phyloP scores from a whole-genome alignment of 2,329 filamentous ascomycete species.

The Arthrobotrys musiformis region DNA sequence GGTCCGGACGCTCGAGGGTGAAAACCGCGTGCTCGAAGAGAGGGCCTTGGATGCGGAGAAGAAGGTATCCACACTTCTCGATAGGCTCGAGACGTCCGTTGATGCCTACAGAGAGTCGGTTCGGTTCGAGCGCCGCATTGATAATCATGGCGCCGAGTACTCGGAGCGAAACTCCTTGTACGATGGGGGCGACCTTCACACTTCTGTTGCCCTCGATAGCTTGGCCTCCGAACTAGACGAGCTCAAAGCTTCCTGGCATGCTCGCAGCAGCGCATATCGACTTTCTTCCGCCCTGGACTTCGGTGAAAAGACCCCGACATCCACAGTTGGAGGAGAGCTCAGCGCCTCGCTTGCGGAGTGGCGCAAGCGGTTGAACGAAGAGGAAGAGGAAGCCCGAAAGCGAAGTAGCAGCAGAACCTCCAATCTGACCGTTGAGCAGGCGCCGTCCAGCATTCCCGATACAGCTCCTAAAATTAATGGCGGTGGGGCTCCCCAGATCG shows the following conservation, averaged over 20 bases:
- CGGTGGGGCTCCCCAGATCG: constrained; percentile 27
- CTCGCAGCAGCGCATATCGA: constrained; percentile 93
- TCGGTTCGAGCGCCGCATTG: constrained; percentile 56
- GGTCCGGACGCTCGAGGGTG: constrained; percentile 81
- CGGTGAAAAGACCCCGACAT: constrained; percentile 65
- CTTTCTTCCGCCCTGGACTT: constrained; percentile 91
- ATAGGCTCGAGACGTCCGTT: constrained; percentile 93
- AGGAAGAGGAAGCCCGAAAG: constrained; percentile 58
- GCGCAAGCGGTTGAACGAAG: constrained; percentile 58
- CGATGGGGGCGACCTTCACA: constrained; percentile 66
- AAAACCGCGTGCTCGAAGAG: constrained; percentile 82
- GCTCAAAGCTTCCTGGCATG: constrained; percentile 91
- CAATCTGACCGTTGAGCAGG: constrained; percentile 38
- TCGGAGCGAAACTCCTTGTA: constrained; percentile 61
- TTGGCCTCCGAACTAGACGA: constrained; percentile 92
- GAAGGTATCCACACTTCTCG: constrained; percentile 89
- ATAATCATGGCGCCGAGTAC: constrained; percentile 52
- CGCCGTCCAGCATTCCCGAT: constrained; percentile 28
- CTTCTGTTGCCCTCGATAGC: constrained; percentile 82
- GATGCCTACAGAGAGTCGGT: constrained; percentile 87
- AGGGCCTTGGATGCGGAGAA: constrained; percentile 90
- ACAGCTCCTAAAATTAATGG: constrained; percentile 39
- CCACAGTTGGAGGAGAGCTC: constrained; percentile 59
- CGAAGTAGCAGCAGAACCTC: constrained; percentile 56
- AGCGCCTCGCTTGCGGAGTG: constrained; percentile 59